Percentiles rank a stretch among this genome's conserved stretches.
Evolutionary conservation across 768 basidiomycete genomes (phyloP).

Genomic region (Cyathus striatus): DNA sequence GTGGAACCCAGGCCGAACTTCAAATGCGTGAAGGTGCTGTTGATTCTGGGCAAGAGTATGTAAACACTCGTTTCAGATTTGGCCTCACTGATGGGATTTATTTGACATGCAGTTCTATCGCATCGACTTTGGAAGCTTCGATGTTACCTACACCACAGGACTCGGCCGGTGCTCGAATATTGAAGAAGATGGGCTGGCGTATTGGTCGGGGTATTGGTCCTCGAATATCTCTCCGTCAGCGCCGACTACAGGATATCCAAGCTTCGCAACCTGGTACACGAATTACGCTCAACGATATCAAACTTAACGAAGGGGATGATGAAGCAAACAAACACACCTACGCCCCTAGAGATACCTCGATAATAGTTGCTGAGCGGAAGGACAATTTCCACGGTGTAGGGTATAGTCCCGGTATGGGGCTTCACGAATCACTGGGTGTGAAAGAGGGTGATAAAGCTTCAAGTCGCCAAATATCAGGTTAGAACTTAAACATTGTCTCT

Average conservation of each 20-base stretch:
- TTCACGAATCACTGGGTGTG: slow-evolving; percentile 54
- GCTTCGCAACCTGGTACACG: slow-evolving; percentile 25
- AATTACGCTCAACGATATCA: slow-evolving; percentile 22
- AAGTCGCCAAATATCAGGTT: slow-evolving; percentile 60
- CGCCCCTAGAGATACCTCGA: slow-evolving; percentile 73
- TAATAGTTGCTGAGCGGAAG: slow-evolving; percentile 60
- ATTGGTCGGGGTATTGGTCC: slow-evolving; percentile 92
- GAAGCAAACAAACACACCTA: slow-evolving; percentile 86
- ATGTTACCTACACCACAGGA: slow-evolving; percentile 73
- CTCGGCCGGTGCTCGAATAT: slow-evolving; percentile 77
- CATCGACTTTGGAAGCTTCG: slow-evolving; percentile 55
- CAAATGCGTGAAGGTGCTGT: slow-evolving; percentile 23
- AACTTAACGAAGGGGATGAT: slow-evolving; percentile 57
- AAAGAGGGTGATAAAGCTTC: slow-evolving; percentile 16
- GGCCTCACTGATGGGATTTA: slow-evolving; percentile 1
- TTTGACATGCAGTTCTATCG: slow-evolving; percentile 45
- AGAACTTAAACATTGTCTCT: slow-evolving; percentile 5
- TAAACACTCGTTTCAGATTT: slow-evolving; percentile 9
- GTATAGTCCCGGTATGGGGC: slow-evolving; percentile 58
- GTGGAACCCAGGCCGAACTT: slow-evolving; percentile 47
- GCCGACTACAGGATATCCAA: slow-evolving; percentile 65
- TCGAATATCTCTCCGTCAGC: slow-evolving; percentile 71
- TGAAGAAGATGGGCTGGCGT: slow-evolving; percentile 96
- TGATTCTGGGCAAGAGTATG: slow-evolving; percentile 54
- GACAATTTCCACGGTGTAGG: slow-evolving; percentile 82